Evolutionary conservation across 768 basidiomycete genomes (phyloP).

Genomic region (Agaricus sinodeliciosus): DNA sequence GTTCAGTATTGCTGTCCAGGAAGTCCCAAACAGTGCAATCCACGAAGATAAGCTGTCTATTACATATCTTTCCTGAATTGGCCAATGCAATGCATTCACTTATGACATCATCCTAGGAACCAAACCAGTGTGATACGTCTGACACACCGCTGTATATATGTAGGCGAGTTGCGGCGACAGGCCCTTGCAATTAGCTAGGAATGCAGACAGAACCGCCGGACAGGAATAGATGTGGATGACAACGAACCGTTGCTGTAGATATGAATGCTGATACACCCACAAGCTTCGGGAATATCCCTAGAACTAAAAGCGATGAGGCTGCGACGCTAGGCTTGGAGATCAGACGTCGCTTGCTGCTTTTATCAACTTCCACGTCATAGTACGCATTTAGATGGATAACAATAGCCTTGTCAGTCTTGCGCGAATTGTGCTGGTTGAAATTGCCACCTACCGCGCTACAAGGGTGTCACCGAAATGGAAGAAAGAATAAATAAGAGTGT

Average conservation of each 20-base stretch:
- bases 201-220: slow-evolving; percentile 28
- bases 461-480: background rate
- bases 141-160: slow-evolving; percentile 25
- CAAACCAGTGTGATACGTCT: background rate
- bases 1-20: background rate
- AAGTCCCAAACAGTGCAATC: slow-evolving; percentile 5
- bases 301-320: background rate
- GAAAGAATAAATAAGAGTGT: slow-evolving; percentile 24
- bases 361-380: slow-evolving; percentile 29
- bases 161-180: slow-evolving; percentile 29
- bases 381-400: slow-evolving; percentile 25
- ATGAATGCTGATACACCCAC: slow-evolving; percentile 28
- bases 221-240: slow-evolving; percentile 23
- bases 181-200: slow-evolving; percentile 28
- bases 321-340: background rate
- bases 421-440: background rate
- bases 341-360: slow-evolving; percentile 14
- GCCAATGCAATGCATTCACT: slow-evolving; percentile 29
- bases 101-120: slow-evolving; percentile 29
- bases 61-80: slow-evolving; percentile 21
- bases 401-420: background rate
- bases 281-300: slow-evolving; percentile 17
- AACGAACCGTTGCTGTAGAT: slow-evolving; percentile 21
- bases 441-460: slow-evolving; percentile 20
- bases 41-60: slow-evolving; percentile 33